A percentile compares a stretch with the other conserved stretches of the same genome.
phyloP scores from a whole-genome alignment of 2,329 filamentous ascomycete genomes.

The Aspergillus eucalypticola region DNA sequence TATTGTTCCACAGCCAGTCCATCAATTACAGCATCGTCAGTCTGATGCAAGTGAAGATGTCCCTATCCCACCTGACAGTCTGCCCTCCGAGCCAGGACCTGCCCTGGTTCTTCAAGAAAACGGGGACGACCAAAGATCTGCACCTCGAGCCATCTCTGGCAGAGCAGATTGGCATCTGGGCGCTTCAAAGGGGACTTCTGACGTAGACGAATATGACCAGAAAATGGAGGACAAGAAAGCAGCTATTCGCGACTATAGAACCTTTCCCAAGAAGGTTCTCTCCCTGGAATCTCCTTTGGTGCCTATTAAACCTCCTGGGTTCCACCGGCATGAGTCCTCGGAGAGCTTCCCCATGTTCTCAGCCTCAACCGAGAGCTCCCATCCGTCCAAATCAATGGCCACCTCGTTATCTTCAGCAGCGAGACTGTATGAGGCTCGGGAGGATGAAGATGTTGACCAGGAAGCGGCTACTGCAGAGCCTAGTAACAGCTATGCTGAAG shows the following conservation, averaged over 20 bases:
- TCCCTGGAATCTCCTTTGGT: conserved; percentile 47
- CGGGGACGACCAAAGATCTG: conserved; percentile 40
- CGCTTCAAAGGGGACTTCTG: conserved; percentile 30
- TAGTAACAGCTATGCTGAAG: conserved; percentile 3
- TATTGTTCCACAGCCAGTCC: conserved; percentile 20
- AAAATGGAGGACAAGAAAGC: conserved; percentile 46
- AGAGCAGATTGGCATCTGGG: conserved; percentile 41
- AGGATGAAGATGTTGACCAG: conserved; percentile 25
- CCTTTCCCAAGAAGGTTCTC: conserved; percentile 52
- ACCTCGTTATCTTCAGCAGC: conserved; percentile 49
- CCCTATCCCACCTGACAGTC: conserved; percentile 21
- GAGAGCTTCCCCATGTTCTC: conserved; percentile 67
- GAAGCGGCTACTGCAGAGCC: conserved; percentile 15
- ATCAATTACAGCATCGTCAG: conserved; percentile 24
- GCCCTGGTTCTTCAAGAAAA: conserved; percentile 24
- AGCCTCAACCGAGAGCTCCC: conserved; percentile 60
- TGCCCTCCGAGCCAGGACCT: conserved; percentile 25
- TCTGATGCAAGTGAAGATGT: conserved; percentile 29
- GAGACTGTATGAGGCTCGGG: conserved; percentile 25
- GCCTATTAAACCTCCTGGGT: conserved; percentile 33
- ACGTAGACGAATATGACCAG: conserved; percentile 41
- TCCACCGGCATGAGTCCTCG: conserved; percentile 57
- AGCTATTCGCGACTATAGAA: conserved; percentile 51
- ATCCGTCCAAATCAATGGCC: conserved; percentile 53
- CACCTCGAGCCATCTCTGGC: conserved; percentile 43